A percentile compares a stretch with the other conserved stretches of the same genome.
Evolutionary conservation across 352 stramenopile species (phyloP).

Genomic region (Phytophthora pluvialis): DNA sequence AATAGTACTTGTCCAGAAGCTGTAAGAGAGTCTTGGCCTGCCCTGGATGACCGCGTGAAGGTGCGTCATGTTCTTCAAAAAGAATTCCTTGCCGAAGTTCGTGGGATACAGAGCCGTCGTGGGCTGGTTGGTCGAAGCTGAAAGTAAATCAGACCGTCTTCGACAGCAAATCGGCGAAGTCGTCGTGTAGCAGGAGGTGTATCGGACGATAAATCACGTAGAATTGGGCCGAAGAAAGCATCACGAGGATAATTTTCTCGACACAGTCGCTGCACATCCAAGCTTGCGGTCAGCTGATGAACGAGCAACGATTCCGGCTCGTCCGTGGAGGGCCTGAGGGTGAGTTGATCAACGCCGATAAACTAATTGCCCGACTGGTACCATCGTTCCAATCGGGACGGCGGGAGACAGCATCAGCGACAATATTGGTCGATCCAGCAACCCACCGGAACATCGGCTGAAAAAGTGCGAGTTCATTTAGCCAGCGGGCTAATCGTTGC

Average conservation of each 20-base stretch:
- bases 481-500: background rate
- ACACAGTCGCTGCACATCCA: background rate
- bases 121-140: no score
- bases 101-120: background rate
- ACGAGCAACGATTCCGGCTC: background rate
- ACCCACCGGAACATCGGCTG: constrained; percentile 8
- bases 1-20: no score
- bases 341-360: background rate
- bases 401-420: background rate
- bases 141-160: no score
- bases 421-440: background rate
- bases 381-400: constrained; percentile 6
- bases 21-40: no score
- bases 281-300: background rate
- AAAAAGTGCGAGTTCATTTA: constrained; percentile 13
- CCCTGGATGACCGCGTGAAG: no score
- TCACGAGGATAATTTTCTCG: background rate
- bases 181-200: no score
- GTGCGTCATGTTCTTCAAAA: no score
- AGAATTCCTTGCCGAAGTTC: no score
- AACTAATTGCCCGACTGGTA: background rate
- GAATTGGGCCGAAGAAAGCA: background rate
- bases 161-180: no score
- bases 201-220: background rate
- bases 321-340: no score